Conservation (phyloP, 495 filamentous ascomycete species). For the Apiosordaria backusii region DNA sequence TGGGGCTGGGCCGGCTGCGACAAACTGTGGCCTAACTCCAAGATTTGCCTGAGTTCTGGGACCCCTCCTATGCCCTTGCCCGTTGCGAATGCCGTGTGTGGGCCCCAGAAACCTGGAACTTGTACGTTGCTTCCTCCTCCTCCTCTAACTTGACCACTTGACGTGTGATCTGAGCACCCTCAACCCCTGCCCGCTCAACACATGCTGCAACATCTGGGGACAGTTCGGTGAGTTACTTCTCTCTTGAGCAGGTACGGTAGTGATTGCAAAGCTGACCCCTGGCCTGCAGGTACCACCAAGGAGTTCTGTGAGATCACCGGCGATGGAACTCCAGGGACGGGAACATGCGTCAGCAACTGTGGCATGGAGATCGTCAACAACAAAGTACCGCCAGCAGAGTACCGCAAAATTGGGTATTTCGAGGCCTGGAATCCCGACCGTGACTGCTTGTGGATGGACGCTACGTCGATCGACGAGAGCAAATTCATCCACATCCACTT, state of each 20-base stretch:
- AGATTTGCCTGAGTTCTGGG: conserved; percentile 51
- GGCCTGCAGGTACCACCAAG: conserved; percentile 37
- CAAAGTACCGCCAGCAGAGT: conserved; percentile 4
- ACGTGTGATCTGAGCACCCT: conserved; percentile 29
- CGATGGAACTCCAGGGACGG: conserved; percentile 38
- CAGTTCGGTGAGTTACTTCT: no score
- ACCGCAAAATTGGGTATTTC: conserved; percentile 29
- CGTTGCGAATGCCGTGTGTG: conserved; percentile 41
- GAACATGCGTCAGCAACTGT: conserved; percentile 49
- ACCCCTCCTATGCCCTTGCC: conserved; percentile 43
- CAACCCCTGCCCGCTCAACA: conserved; percentile 40
- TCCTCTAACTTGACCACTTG: no score
- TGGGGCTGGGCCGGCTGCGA: conserved; percentile 52
- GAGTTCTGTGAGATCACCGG: conserved; percentile 43
- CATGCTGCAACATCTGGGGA: conserved; percentile 41
- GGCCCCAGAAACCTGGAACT: conserved; percentile 36
- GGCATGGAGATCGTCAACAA: conserved; percentile 37
- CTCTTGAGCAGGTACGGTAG: no score
- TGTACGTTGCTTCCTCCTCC: not conserved
- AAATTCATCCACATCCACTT: conserved; percentile 32
- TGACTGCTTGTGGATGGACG: conserved; percentile 26
- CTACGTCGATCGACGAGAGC: conserved; percentile 24
- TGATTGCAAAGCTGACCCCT: no score
- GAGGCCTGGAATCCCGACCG: conserved; percentile 28
- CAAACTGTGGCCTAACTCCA: conserved; percentile 20